Conservation (phyloP, 228 moss, liverwort and hornwort species). For the Sphagnum fallax region DNA sequence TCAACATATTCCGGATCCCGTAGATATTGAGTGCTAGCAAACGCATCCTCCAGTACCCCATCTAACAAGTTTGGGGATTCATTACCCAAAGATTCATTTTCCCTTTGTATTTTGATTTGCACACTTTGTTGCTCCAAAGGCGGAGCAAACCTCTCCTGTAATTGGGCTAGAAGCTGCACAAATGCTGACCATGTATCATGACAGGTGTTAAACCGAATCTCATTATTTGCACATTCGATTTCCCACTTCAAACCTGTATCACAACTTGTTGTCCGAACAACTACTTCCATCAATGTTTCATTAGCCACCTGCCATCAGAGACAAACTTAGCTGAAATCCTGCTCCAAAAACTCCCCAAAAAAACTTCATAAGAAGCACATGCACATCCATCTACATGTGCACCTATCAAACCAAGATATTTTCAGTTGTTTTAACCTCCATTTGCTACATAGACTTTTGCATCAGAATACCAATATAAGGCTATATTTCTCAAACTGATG, state of each 20-base stretch:
- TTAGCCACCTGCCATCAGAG: constrained; percentile 28
- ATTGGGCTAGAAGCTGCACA: constrained; percentile 37
- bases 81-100: constrained; percentile 5
- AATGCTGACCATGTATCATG: constrained; percentile 48
- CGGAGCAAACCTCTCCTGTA: constrained; percentile 46
- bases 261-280: constrained; percentile 22
- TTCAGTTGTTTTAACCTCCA: not conserved
- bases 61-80: constrained; percentile 16
- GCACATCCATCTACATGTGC: no score
- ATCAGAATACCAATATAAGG: not conserved
- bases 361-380: no score
- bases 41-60: constrained; percentile 45
- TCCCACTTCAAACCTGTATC: constrained; percentile 39
- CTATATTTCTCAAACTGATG: not conserved
- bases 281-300: constrained; percentile 40
- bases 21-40: constrained; percentile 23
- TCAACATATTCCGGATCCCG: constrained; percentile 3
- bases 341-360: no score
- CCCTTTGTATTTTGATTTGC: constrained; percentile 19
- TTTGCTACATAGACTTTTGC: no score
- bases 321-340: no score
- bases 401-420: not conserved
- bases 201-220: constrained; percentile 44
- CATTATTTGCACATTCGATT: constrained; percentile 46
- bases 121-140: constrained; percentile 23